phyloP scores from a whole-genome alignment of 1,284 basidiomycete genomes.

The Wallemia hederae region DNA sequence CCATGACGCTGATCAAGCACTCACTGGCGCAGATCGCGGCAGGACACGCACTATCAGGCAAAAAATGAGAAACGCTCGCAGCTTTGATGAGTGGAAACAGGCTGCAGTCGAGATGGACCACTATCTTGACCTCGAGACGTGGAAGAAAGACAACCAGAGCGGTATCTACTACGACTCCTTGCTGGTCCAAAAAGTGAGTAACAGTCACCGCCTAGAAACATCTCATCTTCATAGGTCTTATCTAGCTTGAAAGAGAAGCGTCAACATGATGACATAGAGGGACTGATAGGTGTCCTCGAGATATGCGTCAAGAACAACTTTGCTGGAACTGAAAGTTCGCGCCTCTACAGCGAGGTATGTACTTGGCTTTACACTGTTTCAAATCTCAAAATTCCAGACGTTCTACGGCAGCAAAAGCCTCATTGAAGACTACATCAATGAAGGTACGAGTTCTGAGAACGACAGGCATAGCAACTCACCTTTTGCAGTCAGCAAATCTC shows the following conservation, averaged over 20 bases:
- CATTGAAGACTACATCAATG: conserved; percentile 34
- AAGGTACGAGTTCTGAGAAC: conserved; percentile 18
- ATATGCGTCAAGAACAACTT: conserved; percentile 81
- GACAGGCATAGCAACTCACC: not conserved
- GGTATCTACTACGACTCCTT: conserved; percentile 71
- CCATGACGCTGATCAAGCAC: conserved; percentile 3
- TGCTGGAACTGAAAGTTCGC: conserved; percentile 68
- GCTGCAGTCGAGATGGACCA: conserved; percentile 51
- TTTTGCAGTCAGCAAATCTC: conserved; percentile 25
- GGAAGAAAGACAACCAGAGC: conserved; percentile 46
- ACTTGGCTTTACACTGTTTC: not conserved
- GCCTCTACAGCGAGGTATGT: conserved; percentile 61
- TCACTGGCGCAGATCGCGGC: conserved; percentile 34
- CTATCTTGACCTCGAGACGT: conserved; percentile 52
- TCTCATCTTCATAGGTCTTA: conserved; percentile 22
- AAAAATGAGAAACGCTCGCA: conserved; percentile 38
- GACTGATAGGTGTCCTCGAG: conserved; percentile 64
- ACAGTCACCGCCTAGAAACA: not conserved
- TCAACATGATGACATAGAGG: conserved; percentile 45
- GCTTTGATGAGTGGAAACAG: conserved; percentile 51
- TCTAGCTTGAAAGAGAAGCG: conserved; percentile 32
- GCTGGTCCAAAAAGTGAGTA: conserved; percentile 35
- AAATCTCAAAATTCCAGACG: conserved; percentile 23
- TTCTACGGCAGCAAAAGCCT: conserved; percentile 51
- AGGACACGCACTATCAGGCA: conserved; percentile 46